Percentiles rank a stretch among this genome's conserved stretches.
phyloP scores from a whole-genome alignment of 129 eudicot species.

The Logfia minima region DNA sequence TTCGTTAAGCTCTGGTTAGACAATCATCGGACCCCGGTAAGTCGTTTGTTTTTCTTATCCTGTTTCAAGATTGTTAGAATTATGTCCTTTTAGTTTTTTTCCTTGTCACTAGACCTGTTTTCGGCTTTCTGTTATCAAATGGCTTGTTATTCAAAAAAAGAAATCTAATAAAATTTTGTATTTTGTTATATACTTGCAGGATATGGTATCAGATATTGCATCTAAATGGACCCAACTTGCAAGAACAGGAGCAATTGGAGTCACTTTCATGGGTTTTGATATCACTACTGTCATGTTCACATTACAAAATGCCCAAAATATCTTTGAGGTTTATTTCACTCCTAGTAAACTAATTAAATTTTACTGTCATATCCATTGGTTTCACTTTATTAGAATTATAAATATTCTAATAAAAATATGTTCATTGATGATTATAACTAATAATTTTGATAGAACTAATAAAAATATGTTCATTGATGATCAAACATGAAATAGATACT shows the following conservation, averaged over 20 bases:
- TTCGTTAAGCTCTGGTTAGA: constrained; percentile 71
- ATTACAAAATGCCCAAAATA: constrained; percentile 76
- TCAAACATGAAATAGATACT: too few relatives aligned
- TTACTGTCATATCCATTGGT: background rate
- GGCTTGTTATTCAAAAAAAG: background rate
- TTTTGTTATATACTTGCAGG: constrained; percentile 40
- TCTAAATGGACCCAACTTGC: constrained; percentile 76
- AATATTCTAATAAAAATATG: background rate
- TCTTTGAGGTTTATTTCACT: constrained; percentile 57
- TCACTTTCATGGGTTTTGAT: constrained; percentile 74
- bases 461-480: background rate
- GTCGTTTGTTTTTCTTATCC: background rate
- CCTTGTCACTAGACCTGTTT: too few relatives aligned
- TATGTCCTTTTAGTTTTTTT: too few relatives aligned
- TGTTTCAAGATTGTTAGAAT: background rate
- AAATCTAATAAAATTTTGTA: background rate
- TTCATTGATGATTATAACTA: background rate
- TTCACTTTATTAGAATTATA: background rate
- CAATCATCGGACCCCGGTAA: constrained; percentile 61
- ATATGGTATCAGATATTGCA: constrained; percentile 63
- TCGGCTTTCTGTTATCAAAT: background rate
- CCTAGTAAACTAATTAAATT: background rate
- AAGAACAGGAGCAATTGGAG: constrained; percentile 73
- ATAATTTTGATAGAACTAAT: background rate
- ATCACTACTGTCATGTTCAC: constrained; percentile 79